These are phyloP conservation scores for Omphalotus guepiniiformis DNA, from an alignment of 768 basidiomycete genomes.

Conservation along the genomic window DNA sequence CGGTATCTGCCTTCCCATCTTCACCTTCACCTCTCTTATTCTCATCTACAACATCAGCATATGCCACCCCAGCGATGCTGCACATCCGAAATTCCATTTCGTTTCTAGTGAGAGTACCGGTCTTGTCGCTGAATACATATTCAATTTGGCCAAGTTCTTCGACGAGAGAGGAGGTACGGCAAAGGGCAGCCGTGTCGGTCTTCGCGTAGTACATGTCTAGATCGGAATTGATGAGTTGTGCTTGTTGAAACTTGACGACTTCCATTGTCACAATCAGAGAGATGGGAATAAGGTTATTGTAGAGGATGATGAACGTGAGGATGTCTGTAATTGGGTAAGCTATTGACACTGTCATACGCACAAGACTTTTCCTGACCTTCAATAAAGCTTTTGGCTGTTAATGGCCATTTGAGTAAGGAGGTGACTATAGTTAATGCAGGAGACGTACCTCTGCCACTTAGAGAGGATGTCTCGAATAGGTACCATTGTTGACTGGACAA, in stretches of 20 bases:
- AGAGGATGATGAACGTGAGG: constrained; percentile 96
- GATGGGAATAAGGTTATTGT: constrained; percentile 99
- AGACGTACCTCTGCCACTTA: constrained; percentile 58
- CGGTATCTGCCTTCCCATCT: constrained; percentile 43
- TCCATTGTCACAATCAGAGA: constrained; percentile 99
- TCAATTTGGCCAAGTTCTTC: constrained; percentile 99
- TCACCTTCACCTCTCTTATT: constrained; percentile 63
- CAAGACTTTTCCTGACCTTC: constrained; percentile 52
- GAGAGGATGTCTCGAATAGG: constrained; percentile 56
- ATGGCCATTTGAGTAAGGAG: constrained; percentile 6
- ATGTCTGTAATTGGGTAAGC: constrained; percentile 57
- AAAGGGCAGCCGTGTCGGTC: constrained; percentile 95
- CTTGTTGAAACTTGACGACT: constrained; percentile 98
- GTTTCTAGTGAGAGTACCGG: constrained; percentile 92
- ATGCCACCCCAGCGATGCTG: constrained; percentile 82
- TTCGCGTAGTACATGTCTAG: constrained; percentile 97
- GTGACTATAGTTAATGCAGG: neutral
- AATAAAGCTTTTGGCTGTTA: constrained; percentile 67
- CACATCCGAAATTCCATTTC: constrained; percentile 97
- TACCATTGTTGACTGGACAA: constrained; percentile 90
- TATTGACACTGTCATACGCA: constrained; percentile 1
- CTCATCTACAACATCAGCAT: constrained; percentile 91
- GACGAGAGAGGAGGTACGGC: constrained; percentile 96
- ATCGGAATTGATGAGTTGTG: constrained; percentile 94
- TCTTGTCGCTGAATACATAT: constrained; percentile 94